Base-by-base conservation (phyloP, 768 basidiomycete species). In the Tylopilus plumbeoviolaceoides region DNA sequence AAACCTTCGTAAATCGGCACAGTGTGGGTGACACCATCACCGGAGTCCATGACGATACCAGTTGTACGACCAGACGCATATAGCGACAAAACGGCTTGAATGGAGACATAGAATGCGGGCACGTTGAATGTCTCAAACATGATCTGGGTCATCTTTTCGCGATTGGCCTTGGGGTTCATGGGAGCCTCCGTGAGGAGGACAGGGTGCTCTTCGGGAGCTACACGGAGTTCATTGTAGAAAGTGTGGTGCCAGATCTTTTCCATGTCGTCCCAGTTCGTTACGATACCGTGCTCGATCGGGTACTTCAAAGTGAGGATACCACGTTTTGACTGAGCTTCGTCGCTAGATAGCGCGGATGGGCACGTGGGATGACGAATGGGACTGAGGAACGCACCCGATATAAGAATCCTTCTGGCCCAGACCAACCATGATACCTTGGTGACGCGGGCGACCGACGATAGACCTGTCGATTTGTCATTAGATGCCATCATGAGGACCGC, bases 221-320 rank as follows among this genome's bases (percentile, higher is more conserved):
- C 85, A 68, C 86, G 85, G 54, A 87, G 78, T 64, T 87, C 86
- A 64, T 87, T 87, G 75, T 86, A 95, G 75, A 95, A 95, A 30
- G 93, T 94, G 78, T 95, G 92, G 72, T 94, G 91, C 92, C 92
- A 95, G 71, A 95, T 95, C 77, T 95, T 94, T 78, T 95, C 94
- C 92, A 95, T 95, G 74, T 95, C 93, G 65, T 95, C 94, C 94
- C 94, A 97, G 84, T 97, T 94, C 72, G 92, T 94, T 70, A 95
- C 89, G 67, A 92, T 88, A 73, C 91, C 90, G 75, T 92, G 91
- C 71, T 93, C 89, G 62, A 92, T 92, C 48, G 91, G 93, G 76
- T 95, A 92, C 75, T 94, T 93, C 63, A 95, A 75, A 43, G 87
- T 88, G 58, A 95, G 79, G 70, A 95, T 91, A 79, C 94, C 93